A percentile compares a stretch with the other conserved stretches of the same genome.
Conservation (phyloP, 2,329 filamentous ascomycete species). For the Biscogniauxia mediterranea region DNA sequence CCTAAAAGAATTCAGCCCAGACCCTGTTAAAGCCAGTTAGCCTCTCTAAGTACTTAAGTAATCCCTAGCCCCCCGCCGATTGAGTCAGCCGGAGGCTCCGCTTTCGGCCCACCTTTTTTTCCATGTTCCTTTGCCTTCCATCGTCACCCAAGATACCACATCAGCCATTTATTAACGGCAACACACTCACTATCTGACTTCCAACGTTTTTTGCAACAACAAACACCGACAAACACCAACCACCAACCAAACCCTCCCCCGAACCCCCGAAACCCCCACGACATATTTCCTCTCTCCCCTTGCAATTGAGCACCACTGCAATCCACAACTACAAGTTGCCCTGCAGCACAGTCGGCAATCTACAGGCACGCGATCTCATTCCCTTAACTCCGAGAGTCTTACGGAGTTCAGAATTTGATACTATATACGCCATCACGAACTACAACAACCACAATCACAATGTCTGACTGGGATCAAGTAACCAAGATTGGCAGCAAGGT, state of each 20-base stretch:
- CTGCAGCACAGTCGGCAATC: not conserved
- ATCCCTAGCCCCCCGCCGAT: constrained; percentile 22
- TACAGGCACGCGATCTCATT: not conserved
- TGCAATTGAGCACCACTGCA: no score
- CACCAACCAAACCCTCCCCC: no score
- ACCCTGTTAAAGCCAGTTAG: no score
- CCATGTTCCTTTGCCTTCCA: constrained; percentile 32
- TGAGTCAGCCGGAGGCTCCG: constrained; percentile 32
- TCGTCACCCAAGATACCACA: constrained; percentile 16
- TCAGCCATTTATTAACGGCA: constrained; percentile 8
- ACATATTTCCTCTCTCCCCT: no score
- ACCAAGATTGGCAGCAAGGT: constrained; percentile 94
- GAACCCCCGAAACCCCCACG: no score
- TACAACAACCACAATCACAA: constrained; percentile 36
- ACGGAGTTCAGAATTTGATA: not conserved
- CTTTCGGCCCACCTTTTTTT: constrained; percentile 28
- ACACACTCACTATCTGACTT: constrained; percentile 8
- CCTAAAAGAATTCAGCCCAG: not conserved
- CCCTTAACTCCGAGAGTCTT: not conserved
- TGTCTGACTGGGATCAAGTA: constrained; percentile 81
- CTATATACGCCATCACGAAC: not conserved
- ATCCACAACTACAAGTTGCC: no score
- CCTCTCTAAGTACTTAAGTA: no score
- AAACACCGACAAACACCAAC: not conserved
- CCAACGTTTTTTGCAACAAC: not conserved